Percentiles rank a stretch among this genome's conserved stretches.
phyloP scores from a whole-genome alignment of 2,329 filamentous ascomycete species.

The Sclerotinia trifoliorum region DNA sequence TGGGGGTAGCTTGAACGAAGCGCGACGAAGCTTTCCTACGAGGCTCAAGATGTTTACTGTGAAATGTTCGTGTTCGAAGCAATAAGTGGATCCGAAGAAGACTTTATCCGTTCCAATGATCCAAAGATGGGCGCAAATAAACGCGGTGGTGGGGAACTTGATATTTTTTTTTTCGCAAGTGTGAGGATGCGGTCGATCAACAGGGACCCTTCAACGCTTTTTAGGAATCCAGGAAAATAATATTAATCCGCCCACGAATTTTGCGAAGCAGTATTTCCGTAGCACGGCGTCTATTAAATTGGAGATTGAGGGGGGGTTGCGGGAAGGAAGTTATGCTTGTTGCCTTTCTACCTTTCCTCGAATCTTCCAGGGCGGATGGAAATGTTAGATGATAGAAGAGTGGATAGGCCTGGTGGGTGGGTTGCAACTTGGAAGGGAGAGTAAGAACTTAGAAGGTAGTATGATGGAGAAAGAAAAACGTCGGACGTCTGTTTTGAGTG shows the following conservation, averaged over 20 bases:
- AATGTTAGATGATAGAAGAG: conserved; percentile 2
- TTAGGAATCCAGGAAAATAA: background rate
- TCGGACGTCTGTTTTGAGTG: conserved; percentile 8
- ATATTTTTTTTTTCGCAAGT: conserved; percentile 10
- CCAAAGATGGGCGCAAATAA: conserved; percentile 22
- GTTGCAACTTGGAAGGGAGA: background rate
- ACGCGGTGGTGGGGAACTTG: conserved; percentile 23
- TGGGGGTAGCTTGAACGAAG: conserved; percentile 19
- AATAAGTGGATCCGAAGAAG: conserved; percentile 23
- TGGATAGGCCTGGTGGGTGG: conserved; percentile 14
- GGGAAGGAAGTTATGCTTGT: conserved; percentile 19
- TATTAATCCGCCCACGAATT: conserved; percentile 17
- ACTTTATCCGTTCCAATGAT: conserved; percentile 24
- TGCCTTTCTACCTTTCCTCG: conserved; percentile 15
- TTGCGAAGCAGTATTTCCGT: conserved; percentile 7
- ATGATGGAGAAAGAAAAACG: conserved; percentile 9
- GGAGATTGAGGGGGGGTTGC: conserved; percentile 20
- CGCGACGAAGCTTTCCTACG: conserved; percentile 15
- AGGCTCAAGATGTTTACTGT: conserved; percentile 23
- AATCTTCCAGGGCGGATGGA: conserved; percentile 12
- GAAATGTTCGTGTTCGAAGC: conserved; percentile 24
- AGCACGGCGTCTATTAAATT: conserved; percentile 23
- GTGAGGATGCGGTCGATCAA: conserved; percentile 19
- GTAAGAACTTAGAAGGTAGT: conserved; percentile 7
- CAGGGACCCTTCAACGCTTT: conserved; percentile 21